These are phyloP conservation scores for Alternaria sp. DNA, from an alignment of 2,329 filamentous ascomycete genomes.

Conservation along the genomic window DNA sequence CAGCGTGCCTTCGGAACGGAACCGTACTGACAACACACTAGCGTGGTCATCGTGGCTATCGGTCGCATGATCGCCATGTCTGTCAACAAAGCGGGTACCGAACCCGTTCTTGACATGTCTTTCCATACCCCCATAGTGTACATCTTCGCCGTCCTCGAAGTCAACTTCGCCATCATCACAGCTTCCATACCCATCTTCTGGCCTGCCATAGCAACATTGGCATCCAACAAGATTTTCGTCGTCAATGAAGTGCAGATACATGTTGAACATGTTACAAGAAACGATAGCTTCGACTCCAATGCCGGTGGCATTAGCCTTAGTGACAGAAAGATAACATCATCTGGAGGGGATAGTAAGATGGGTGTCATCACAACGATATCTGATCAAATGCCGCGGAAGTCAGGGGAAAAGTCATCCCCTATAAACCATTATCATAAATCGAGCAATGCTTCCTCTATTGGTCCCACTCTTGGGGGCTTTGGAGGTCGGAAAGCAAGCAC, in stretches of 20 bases:
- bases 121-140: conserved; percentile 42
- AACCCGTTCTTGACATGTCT: conserved; percentile 42
- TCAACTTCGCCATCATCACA: conserved; percentile 49
- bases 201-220: conserved; percentile 44
- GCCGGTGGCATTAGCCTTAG: conserved; percentile 27
- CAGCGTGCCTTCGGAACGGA: conserved; percentile 21
- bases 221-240: conserved; percentile 49
- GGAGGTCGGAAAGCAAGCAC: conserved; percentile 17
- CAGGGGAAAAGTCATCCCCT: conserved; percentile 1
- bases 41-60: conserved; percentile 39
- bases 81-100: conserved; percentile 41
- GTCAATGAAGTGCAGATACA: conserved; percentile 50
- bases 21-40: conserved; percentile 12
- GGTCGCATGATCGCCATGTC: conserved; percentile 42
- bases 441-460: conserved; percentile 24
- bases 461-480: conserved; percentile 18
- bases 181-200: conserved; percentile 52
- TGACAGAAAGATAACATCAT: conserved; percentile 17
- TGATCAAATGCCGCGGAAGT: conserved; percentile 13
- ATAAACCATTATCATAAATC: conserved; percentile 14
- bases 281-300: conserved; percentile 22
- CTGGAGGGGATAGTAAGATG: conserved; percentile 17
- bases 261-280: conserved; percentile 32
- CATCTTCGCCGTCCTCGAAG: conserved; percentile 48
- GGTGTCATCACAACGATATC: conserved; percentile 23